Percentiles rank a stretch among this genome's conserved stretches.
Conservation (phyloP, 148 eudicot species). For the Gaultheria prostrata region DNA sequence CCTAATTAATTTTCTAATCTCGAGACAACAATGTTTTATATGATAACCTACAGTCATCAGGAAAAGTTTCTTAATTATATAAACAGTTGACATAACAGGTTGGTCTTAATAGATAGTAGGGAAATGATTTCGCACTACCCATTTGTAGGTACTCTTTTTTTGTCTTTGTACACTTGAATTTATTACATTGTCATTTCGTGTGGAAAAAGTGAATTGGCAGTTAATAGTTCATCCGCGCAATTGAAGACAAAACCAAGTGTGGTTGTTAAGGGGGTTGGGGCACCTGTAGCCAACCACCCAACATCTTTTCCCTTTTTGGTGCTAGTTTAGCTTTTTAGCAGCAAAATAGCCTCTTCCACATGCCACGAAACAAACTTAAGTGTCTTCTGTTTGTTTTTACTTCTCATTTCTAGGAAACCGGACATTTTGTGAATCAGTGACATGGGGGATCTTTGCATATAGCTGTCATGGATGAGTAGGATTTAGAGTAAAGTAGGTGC, state of each 20-base stretch:
- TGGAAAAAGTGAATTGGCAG: neutral
- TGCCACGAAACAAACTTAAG: neutral
- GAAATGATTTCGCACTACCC: neutral
- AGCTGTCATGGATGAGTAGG: slow-evolving; percentile 30
- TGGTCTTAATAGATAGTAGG: neutral
- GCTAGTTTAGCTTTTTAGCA: too few species aligned
- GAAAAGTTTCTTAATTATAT: neutral
- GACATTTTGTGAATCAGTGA: slow-evolving; percentile 11
- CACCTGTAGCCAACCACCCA: neutral
- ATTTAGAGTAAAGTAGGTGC: slow-evolving; percentile 25
- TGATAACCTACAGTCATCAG: neutral
- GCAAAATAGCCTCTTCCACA: neutral
- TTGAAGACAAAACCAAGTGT: neutral
- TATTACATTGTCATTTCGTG: neutral
- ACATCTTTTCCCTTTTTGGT: neutral
- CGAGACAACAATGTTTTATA: neutral
- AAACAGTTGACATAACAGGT: neutral
- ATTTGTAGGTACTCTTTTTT: neutral
- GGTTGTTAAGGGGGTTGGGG: neutral
- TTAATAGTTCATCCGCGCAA: neutral
- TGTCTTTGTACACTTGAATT: neutral
- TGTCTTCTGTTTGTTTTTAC: neutral
- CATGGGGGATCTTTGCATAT: slow-evolving; percentile 15
- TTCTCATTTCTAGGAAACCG: slow-evolving; percentile 15
- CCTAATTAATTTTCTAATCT: neutral